Evolutionary conservation across 352 stramenopile genomes (phyloP), one percentile per base, ranked within the genome.

Genomic region (Phytopythium chamaehyphon): DNA sequence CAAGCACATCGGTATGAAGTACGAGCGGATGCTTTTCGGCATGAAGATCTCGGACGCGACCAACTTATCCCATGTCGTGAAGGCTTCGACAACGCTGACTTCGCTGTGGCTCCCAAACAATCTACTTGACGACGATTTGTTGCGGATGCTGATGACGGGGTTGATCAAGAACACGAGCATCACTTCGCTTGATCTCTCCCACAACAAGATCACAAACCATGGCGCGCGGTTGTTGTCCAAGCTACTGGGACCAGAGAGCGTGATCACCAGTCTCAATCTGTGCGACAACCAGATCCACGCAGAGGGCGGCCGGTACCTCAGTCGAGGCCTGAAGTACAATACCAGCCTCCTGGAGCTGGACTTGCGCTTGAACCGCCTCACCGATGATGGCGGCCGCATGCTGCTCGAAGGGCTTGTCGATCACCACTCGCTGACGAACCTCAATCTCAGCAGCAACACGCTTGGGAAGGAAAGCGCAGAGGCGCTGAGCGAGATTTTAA

Each of bases 171-270:
- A 96, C 71, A 76, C 61, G 24, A 98, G 89, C 10, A 95, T 98
- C 51, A 97, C 91, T 8, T 85, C 91, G 31, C 73, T 98, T 10
- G 91, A 98, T 69, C 55, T 98, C 1, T 95, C 86, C n/a, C 93
- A 98, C 71, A 98, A 98, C 62, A 96, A 96, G 61, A 92, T 98
- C 56, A 96, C 88, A 0, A 97, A 97, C 74, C 87, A 97, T 44
- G 91, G 90, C 39, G 88, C 88, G 18, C 70, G 90, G 22, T 57
- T 98, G 47, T 55, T 98, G 14, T 79, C 86, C 18, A 97, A 97
- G 55, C 69, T 97, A 6, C 82, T 98, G 6, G 91, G 85, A 0
- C 78, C 83, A 10, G 76, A 93, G 36, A 96, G 84, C 49, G 90
- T 97, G 10, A 75, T 98, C 55, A 95, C 86, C 3, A 90, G 64